Conservation (phyloP, 2,329 filamentous ascomycete species). For the Trichoderma aggressivum region DNA sequence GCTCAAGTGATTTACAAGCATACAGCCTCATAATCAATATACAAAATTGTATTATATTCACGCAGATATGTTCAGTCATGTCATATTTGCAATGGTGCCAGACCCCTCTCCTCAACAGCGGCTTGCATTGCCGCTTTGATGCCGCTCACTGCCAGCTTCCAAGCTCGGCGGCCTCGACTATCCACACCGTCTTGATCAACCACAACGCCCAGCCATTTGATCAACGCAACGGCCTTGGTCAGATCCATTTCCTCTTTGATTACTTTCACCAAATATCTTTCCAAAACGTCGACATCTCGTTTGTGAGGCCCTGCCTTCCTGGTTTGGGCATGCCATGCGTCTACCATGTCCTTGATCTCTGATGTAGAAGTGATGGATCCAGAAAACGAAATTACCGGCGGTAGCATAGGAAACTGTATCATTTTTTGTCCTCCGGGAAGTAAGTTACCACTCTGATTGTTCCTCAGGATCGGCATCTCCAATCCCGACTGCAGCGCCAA, state of each 20-base stretch:
- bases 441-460: slow-evolving; percentile 26
- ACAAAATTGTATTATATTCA: background rate
- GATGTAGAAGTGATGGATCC: slow-evolving; percentile 40
- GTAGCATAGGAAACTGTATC: slow-evolving; percentile 46
- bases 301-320: slow-evolving; percentile 69
- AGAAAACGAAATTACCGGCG: slow-evolving; percentile 46
- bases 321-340: slow-evolving; percentile 73
- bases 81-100: slow-evolving; percentile 48
- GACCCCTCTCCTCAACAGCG: slow-evolving; percentile 54
- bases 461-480: slow-evolving; percentile 34
- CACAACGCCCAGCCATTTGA: slow-evolving; percentile 63
- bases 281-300: slow-evolving; percentile 73
- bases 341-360: slow-evolving; percentile 72
- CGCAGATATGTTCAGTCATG: background rate
- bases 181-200: slow-evolving; percentile 46
- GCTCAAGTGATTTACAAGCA: background rate
- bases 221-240: slow-evolving; percentile 66
- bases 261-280: slow-evolving; percentile 68
- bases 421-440: slow-evolving; percentile 38
- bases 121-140: slow-evolving; percentile 52
- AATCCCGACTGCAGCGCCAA: slow-evolving; percentile 55
- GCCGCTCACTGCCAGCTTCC: slow-evolving; percentile 43
- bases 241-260: slow-evolving; percentile 74
- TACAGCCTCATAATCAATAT: background rate
- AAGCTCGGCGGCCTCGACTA: slow-evolving; percentile 40